phyloP scores from a whole-genome alignment of 345 rosid genomes.

The Erodium maritimum region DNA sequence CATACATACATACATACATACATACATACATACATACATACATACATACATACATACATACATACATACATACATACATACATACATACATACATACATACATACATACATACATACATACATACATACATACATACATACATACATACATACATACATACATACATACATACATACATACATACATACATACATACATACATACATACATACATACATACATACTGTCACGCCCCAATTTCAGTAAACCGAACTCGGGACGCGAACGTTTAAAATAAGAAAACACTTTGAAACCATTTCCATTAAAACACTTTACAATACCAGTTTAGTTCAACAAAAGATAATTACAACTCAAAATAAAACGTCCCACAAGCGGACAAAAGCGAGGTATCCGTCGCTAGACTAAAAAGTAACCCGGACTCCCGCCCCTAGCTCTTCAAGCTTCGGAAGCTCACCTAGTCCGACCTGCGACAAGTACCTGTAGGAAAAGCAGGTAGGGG shows the following conservation, averaged over 20 bases:
- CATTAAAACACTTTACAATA: too few species aligned
- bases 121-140: neutral
- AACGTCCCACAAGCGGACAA: too few species aligned
- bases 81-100: neutral
- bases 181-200: conserved; percentile 1
- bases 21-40: neutral
- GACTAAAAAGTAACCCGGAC: too few species aligned
- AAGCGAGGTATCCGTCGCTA: too few species aligned
- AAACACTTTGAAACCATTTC: too few species aligned
- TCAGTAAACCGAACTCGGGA: too few species aligned
- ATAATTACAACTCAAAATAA: too few species aligned
- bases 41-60: neutral
- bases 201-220: neutral
- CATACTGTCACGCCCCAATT: neutral
- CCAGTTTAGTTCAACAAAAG: neutral
- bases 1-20: neutral
- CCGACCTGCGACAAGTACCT: too few species aligned
- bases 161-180: conserved; percentile 1
- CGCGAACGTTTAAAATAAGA: too few species aligned
- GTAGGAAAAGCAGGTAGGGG: too few species aligned
- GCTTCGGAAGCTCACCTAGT: too few species aligned
- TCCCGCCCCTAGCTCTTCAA: too few species aligned
- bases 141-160: neutral
- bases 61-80: neutral
- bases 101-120: neutral